A percentile compares a stretch with the other conserved stretches of the same genome.
phyloP scores from a whole-genome alignment of 108 stramenopile genomes.

The Skeletonema marinoi region DNA sequence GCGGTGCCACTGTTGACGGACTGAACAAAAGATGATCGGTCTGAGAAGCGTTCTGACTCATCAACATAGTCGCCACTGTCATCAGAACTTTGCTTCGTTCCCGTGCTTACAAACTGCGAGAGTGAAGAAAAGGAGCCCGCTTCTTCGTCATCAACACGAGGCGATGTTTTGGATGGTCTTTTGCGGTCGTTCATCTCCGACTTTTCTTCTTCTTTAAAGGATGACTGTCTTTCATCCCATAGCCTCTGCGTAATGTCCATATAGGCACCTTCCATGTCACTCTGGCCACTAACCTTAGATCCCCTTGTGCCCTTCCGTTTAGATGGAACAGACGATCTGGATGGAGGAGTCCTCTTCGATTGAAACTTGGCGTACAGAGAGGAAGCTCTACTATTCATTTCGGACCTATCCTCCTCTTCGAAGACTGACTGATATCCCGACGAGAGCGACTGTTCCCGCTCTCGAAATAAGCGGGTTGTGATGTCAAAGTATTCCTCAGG shows the following conservation, averaged over 20 bases:
- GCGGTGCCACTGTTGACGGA: not conserved
- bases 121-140: not conserved
- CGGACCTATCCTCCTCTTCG: not conserved
- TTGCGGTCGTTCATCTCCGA: constrained; percentile 31
- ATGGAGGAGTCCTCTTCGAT: not conserved
- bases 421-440: not conserved
- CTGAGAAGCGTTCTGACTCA: not conserved
- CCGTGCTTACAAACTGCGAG: not conserved
- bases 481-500: not conserved
- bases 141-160: not conserved
- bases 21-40: not conserved
- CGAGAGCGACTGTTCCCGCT: not conserved
- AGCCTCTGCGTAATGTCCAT: not conserved
- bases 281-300: not conserved
- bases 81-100: not conserved
- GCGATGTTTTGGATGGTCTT: not conserved
- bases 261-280: not conserved
- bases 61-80: not conserved
- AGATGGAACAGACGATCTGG: not conserved
- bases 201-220: constrained; percentile 13
- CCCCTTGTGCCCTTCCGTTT: not conserved
- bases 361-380: not conserved
- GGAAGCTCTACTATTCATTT: constrained; percentile 12
- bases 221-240: not conserved
- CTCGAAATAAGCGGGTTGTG: not conserved